Conservation (phyloP, 371 early-diverging fungal genomes). For the Rhizopus delemar region DNA sequence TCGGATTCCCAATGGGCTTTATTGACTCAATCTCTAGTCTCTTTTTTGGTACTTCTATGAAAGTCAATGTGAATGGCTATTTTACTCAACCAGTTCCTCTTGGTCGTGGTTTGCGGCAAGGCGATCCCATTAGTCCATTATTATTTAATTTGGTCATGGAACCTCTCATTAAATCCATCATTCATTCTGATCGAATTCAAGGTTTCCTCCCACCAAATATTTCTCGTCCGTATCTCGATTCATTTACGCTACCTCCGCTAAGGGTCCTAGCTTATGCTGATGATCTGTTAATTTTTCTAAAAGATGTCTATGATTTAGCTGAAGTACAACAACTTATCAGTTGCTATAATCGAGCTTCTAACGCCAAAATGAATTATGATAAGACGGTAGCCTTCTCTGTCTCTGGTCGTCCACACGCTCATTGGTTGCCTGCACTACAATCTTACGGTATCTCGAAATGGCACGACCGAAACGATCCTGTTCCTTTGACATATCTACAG, state of each 20-base stretch:
- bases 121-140: slow-evolving; percentile 15
- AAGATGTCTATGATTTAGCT: neutral
- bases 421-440: neutral
- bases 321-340: neutral
- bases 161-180: neutral
- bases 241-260: too few species aligned
- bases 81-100: neutral
- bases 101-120: slow-evolving; percentile 14
- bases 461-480: too few species aligned
- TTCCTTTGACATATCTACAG: too few species aligned
- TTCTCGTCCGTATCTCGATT: neutral
- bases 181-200: neutral
- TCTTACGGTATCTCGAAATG: neutral
- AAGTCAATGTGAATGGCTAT: slow-evolving; percentile 5
- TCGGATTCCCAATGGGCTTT: slow-evolving; percentile 4
- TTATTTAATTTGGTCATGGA: slow-evolving; percentile 21
- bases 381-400: slow-evolving; percentile 10
- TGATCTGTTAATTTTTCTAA: neutral
- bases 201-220: neutral
- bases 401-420: neutral
- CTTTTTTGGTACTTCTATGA: neutral
- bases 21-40: neutral
- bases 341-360: slow-evolving; percentile 5
- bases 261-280: neutral
- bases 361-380: slow-evolving; percentile 10